Evolutionary conservation across 108 stramenopile species (phyloP).

Genomic region (Fistulifera solaris): DNA sequence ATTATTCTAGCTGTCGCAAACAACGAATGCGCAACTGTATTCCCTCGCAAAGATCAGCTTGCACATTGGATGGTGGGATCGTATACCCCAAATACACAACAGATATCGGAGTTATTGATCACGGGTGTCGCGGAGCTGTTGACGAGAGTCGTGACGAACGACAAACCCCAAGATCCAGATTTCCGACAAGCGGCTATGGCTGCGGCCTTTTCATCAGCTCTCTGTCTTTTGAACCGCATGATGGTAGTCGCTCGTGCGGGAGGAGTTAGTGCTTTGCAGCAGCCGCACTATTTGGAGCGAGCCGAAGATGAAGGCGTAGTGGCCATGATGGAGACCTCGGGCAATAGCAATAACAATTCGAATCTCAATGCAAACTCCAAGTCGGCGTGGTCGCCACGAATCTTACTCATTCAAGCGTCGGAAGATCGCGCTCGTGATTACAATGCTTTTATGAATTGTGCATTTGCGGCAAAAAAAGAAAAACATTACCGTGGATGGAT

Average conservation of each 20-base stretch:
- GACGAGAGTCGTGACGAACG: constrained; percentile 29
- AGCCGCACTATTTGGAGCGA: constrained; percentile 10
- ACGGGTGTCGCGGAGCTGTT: constrained; percentile 65
- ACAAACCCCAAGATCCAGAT: constrained; percentile 3
- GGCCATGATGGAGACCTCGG: constrained; percentile 36
- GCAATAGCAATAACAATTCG: constrained; percentile 12
- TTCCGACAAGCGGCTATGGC: constrained; percentile 52
- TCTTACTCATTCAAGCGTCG: constrained; percentile 74
- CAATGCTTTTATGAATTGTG: constrained; percentile 88
- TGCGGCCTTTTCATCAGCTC: constrained; percentile 54
- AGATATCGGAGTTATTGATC: constrained; percentile 40
- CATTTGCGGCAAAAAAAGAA: constrained; percentile 69
- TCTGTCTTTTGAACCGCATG: constrained; percentile 72
- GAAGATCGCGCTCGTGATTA: constrained; percentile 77
- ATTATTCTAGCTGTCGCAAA: constrained; percentile 70
- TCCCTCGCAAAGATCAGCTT: constrained; percentile 53
- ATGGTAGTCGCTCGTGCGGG: constrained; percentile 55
- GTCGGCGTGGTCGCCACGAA: constrained; percentile 54
- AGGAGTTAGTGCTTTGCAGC: constrained; percentile 36
- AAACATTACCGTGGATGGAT: constrained; percentile 71
- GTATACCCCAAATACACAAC: constrained; percentile 35
- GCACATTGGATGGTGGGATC: constrained; percentile 20
- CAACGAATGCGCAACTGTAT: constrained; percentile 48
- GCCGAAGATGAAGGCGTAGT: constrained; percentile 62
- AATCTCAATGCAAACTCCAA: constrained; percentile 11